Base-by-base conservation (phyloP, 768 basidiomycete genomes). In the Mycena rosella region DNA sequence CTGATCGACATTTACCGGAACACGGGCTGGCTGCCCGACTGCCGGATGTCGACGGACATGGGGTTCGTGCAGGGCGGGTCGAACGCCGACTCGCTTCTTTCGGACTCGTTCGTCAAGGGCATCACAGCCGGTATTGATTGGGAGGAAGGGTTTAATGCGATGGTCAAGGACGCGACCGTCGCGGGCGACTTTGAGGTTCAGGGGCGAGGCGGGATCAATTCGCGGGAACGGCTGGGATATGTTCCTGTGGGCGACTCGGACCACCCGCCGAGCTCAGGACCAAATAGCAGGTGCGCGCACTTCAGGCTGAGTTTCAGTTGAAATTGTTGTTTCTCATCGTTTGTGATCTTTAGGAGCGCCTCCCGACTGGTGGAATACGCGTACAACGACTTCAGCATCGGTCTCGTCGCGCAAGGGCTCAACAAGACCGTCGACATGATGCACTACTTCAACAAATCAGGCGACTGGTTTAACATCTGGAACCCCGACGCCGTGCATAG, bases 51-150 rank as follows among this genome's bases (percentile, higher is more conserved):
- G 0, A 51, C 68, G 17, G 67, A 73, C 57, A 76, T 72, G 61
- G 75, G 75, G 11, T 73, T 70, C 54, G 75, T 73, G 2, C 75
- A 76, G 52, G 75, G 75, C 18, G 75, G 75, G 5, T 74, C 73
- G 11, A 76, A 76, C 57, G 75, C 74, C 11, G 75, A 76, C 56
- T 74, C 67, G 17, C 56, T 76, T 1, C 75, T 76, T 5, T 70
- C 74, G 18, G 75, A 76, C 53, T 75, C 75, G 7, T 76, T 51
- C 48, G 60, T 71, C 57, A 76, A 76, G 65, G 73, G 73, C 24
- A 75, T 76, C 54, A 68, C 32, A 32, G 67, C 58, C 22, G 74
- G 75, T n/a, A 76, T 76, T 57, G 69, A 76, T 63, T 76, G 75
- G 75, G 51, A 71, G 26, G 59, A 47, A 17, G 75, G 75, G 1